Evolutionary conservation across 1,284 basidiomycete genomes (phyloP), one percentile per base, ranked within the genome.

Genomic region (Cutaneotrichosporon dermatis): DNA sequence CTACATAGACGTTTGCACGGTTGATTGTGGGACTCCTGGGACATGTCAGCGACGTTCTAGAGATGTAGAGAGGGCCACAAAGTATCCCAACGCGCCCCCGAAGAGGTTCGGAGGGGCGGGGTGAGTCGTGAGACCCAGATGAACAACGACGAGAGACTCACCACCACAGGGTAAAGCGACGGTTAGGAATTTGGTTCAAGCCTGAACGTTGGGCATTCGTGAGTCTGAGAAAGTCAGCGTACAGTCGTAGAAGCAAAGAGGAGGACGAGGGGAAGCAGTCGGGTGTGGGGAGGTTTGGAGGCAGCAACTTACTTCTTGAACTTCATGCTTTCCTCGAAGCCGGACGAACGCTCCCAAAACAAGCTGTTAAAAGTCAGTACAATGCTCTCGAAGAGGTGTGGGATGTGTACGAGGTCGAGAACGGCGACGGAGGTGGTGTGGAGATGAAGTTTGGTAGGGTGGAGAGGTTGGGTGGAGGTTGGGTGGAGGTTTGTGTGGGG

Each of bases 131-230:
- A 25, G 6, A 25, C 44, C 6, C 94, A 90, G 80, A 98, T 98
- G 82, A 98, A 74, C 6, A 79, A 80, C 15, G 93, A 93, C 73
- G 90, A 25, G 25, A 25, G 25, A 25, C 25, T 25, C 25, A 93
- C 95, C 95, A 99, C 96, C 96, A 99, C 6, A 99, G 83, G 3
- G 94, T 99, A 82, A 99, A 99, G n/a, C 95, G 90, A 86, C 96
- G 93, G 77, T 99, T 99, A 6, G 96, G 96, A 76, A 99, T 97
- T 77, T 99, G 74, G 42, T 54, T 61, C 33, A 76, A 61, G 74
- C 73, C 81, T 93, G 95, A 36, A 90, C 95, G 73, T 93, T 75
- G 71, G 39, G 73, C 69, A 62, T 80, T 81, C 63, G 81, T 82
- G 66, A 77, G 73, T 60, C 66, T 63, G 44, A 8, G 6, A 25